These are phyloP conservation scores for Pachysolen tannophilus DNA, from an alignment of 805 yeast genomes.

Conservation along the genomic window DNA sequence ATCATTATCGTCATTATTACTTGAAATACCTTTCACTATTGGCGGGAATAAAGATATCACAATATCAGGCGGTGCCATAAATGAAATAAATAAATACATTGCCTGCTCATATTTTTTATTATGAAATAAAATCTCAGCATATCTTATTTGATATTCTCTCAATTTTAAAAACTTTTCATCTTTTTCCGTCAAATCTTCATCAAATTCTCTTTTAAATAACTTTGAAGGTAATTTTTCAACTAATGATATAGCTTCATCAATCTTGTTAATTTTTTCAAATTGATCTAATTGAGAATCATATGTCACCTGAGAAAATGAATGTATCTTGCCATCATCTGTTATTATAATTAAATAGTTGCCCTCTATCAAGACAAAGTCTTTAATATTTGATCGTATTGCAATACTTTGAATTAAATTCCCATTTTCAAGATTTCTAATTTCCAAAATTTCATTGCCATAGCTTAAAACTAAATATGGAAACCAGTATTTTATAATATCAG, in stretches of 20 bases:
- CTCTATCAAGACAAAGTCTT: too few relatives aligned
- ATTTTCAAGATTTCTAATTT: constrained; percentile 29
- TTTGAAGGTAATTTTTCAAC: constrained; percentile 23
- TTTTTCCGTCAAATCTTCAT: constrained; percentile 13
- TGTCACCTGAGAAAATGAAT: constrained; percentile 18
- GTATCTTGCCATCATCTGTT: constrained; percentile 20
- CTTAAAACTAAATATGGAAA: constrained; percentile 32
- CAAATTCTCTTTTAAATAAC: constrained; percentile 7
- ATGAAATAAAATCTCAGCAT: constrained; percentile 27
- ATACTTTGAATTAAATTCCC: constrained; percentile 26
- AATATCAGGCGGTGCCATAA: constrained; percentile 50
- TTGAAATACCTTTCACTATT: constrained; percentile 4
- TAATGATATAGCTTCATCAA: constrained; percentile 37
- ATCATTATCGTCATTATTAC: neutral
- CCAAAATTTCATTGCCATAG: constrained; percentile 21
- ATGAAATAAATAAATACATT: constrained; percentile 38
- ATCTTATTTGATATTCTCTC: constrained; percentile 34
- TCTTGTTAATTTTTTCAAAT: constrained; percentile 20
- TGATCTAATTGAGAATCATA: constrained; percentile 25
- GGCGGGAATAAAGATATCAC: constrained; percentile 41
- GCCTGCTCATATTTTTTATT: constrained; percentile 26
- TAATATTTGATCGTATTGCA: too few relatives aligned
- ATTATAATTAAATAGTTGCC: constrained; percentile 20
- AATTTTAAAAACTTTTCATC: constrained; percentile 26
- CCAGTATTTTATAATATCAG: constrained; percentile 22